A percentile compares a stretch with the other conserved stretches of the same genome.
phyloP scores from a whole-genome alignment of 1,284 basidiomycete species.

The Tausonia pullulans region DNA sequence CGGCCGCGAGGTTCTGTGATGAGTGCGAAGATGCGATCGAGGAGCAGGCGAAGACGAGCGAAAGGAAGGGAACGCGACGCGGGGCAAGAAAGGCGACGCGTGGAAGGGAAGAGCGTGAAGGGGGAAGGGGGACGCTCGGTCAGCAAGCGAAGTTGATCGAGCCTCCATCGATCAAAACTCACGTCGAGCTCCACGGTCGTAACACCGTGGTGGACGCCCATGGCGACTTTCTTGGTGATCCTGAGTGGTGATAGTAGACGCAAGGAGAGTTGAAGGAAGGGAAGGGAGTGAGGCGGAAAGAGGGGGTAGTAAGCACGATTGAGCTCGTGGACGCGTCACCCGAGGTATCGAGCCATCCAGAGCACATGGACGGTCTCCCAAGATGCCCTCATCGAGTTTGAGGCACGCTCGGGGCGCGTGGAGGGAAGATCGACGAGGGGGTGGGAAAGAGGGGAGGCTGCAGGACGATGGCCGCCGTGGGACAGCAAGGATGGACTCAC shows the following conservation, averaged over 20 bases:
- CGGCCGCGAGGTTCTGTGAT: slow-evolving; percentile 73
- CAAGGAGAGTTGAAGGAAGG: background rate
- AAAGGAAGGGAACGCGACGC: background rate
- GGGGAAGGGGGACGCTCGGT: background rate
- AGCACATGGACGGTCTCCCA: background rate
- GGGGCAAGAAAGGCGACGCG: background rate
- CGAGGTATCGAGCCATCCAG: background rate
- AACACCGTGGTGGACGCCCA: slow-evolving; percentile 89
- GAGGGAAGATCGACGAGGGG: background rate
- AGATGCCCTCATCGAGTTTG: background rate
- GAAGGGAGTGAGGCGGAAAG: background rate
- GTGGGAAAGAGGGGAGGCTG: background rate
- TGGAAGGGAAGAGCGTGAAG: background rate
- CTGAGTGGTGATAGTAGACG: slow-evolving; percentile 32
- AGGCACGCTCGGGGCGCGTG: background rate
- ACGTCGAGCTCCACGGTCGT: slow-evolving; percentile 97
- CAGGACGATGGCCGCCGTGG: background rate
- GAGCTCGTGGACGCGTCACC: slow-evolving; percentile 12
- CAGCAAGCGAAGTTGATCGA: too few species aligned
- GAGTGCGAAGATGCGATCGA: background rate
- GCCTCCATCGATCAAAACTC: slow-evolving; percentile 26
- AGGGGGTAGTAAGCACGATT: background rate
- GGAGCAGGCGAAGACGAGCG: background rate
- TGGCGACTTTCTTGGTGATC: slow-evolving; percentile 87
- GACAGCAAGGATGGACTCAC: slow-evolving; percentile 38